Base-by-base conservation (phyloP, 75 land plant genomes). In the Isoetes taiwanensis region DNA sequence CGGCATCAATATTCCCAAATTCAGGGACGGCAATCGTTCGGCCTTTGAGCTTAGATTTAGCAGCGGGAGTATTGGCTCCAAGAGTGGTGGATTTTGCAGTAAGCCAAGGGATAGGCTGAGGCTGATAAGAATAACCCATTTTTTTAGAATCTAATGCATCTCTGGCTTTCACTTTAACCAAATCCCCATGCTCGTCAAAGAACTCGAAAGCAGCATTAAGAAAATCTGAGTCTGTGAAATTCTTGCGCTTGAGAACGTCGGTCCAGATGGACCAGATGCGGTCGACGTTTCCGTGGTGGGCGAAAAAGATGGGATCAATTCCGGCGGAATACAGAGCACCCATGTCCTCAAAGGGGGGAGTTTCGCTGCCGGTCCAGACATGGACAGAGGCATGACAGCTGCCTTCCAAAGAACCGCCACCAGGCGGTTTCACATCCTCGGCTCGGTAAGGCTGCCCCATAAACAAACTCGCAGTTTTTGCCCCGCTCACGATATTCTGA, bases 221-320 rank as follows among this genome's bases (percentile, higher is more conserved):
- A 64, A 68, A 84, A 43, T 84, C 89, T 0, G 76, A 56, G 28
- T 80, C 81, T 2, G 61, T 67, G 56, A 75, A 46, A 25, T 80
- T 79, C 28, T 0, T 53, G 14, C 77, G 56, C 3, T 75, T 79
- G 24, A 63, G 67, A 0, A 80, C 37, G 0, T 41, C 41, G 56
- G 65, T 80, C 84, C 84, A 84, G 0, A 84, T 2, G 19, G 17
- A 23, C 89, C 84, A 84, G 64, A 68, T 56, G 0, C 89, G 65
- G 30, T 80, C 89, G 34, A 80, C 37, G 62, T 84, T 80, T 0
- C 67, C 50, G 35, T 84, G 89, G 55, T 84, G 89, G 0, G 72
- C 65, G 41, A 30, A 80, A 64, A 84, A 80, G 21, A 78, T 67
- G 0, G 89, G 78, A 34, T 84, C 89, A 9, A 76, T 40, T 0